Percentiles rank a stretch among this genome's conserved stretches.
Evolutionary conservation across 2,329 filamentous ascomycete genomes (phyloP).

Genomic region (Phialophora macrospora): DNA sequence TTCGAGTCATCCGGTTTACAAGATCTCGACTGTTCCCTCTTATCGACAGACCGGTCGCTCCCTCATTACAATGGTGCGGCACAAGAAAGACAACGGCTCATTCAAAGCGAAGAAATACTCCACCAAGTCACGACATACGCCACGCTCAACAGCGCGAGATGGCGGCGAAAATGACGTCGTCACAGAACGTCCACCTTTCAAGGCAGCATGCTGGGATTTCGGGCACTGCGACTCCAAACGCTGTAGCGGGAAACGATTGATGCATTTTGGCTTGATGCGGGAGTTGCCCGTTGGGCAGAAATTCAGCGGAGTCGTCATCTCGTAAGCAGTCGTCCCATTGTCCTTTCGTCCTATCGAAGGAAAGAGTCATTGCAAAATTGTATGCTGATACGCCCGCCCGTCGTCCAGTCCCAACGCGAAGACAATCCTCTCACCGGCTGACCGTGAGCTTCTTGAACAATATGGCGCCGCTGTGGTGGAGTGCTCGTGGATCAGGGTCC

Average conservation of each 20-base stretch:
- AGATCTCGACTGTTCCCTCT: not conserved
- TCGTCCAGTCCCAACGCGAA: slow-evolving; percentile 77
- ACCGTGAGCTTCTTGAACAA: slow-evolving; percentile 79
- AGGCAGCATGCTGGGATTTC: slow-evolving; percentile 96
- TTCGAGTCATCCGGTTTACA: not conserved
- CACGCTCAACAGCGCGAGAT: slow-evolving; percentile 51
- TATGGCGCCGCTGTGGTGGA: slow-evolving; percentile 95
- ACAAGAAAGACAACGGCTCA: slow-evolving; percentile 85
- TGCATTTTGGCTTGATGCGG: slow-evolving; percentile 90
- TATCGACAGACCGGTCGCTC: not conserved
- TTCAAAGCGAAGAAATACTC: slow-evolving; percentile 74
- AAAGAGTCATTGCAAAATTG: not conserved
- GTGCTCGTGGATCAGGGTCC: slow-evolving; percentile 91
- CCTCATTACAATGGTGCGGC: slow-evolving; percentile 73
- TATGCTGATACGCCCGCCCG: slow-evolving; percentile 8
- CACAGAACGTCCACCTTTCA: slow-evolving; percentile 63
- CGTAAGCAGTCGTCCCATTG: slow-evolving; percentile 49
- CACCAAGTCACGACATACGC: slow-evolving; percentile 62
- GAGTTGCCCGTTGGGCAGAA: slow-evolving; percentile 90
- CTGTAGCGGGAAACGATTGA: slow-evolving; percentile 93
- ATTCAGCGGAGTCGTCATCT: slow-evolving; percentile 89
- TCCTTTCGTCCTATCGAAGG: not conserved
- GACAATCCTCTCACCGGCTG: slow-evolving; percentile 78
- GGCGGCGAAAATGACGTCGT: slow-evolving; percentile 48
- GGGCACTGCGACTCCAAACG: slow-evolving; percentile 97